phyloP scores from a whole-genome alignment of 208 protist genomes.

The Wallacemonas sp. region DNA sequence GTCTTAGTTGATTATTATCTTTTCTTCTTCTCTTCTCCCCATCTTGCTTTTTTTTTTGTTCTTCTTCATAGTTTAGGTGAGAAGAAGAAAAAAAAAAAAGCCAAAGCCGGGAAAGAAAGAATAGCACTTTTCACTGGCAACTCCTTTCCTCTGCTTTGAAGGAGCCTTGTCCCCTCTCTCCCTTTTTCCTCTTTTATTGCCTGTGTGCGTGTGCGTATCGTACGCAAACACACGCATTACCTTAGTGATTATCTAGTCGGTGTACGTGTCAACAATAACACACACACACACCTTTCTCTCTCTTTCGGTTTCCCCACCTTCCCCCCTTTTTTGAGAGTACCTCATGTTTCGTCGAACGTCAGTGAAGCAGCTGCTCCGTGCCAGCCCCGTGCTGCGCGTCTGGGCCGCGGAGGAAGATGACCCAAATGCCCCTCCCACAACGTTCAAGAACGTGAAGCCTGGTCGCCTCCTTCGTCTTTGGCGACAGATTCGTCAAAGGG shows the following conservation, averaged over 20 bases:
- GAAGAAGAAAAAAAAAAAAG: conserved; percentile 12
- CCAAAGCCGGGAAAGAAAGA: neutral
- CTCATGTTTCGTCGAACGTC: conserved; percentile 8
- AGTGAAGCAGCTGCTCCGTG: conserved; percentile 31
- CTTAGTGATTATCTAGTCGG: no score
- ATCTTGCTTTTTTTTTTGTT: conserved; percentile 4
- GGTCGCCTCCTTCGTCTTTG: conserved; percentile 77
- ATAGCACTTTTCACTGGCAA: no score
- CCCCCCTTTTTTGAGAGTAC: no score
- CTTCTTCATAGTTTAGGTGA: neutral
- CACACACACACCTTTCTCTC: neutral
- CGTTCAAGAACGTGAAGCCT: conserved; percentile 91
- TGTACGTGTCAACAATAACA: no score
- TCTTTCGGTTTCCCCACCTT: neutral
- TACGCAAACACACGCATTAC: no score
- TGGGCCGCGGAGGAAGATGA: conserved; percentile 89
- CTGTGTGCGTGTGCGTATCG: no score
- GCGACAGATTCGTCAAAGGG: conserved; percentile 84
- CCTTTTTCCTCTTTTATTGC: conserved; percentile 10
- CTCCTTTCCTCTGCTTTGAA: no score
- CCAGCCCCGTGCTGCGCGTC: conserved; percentile 66
- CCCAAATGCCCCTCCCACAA: conserved; percentile 75
- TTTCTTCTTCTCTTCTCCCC: conserved; percentile 10
- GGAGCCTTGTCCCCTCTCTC: no score
- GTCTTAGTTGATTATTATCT: neutral